Base-by-base conservation (phyloP, 768 basidiomycete genomes). In the Boletales sp. region DNA sequence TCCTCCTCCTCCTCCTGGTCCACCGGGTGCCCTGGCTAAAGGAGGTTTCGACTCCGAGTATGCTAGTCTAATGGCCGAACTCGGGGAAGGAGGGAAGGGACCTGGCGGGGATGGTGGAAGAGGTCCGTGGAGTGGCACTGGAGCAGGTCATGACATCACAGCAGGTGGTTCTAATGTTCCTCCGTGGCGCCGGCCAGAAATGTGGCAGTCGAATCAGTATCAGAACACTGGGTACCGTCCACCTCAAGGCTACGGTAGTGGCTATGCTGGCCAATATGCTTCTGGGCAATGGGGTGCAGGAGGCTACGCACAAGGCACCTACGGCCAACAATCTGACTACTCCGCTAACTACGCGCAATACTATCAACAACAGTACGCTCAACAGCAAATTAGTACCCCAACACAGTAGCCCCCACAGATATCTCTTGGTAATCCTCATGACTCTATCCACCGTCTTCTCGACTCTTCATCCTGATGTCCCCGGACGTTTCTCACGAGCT, bases 21-120 rank as follows among this genome's bases (percentile, higher is more conserved):
- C 63, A 14, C 64, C 63, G 0, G 64, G 63, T 32, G 64, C 63
- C 40, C 69, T 80, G 60, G 74, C 74, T 60, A 83, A 84, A 57
- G 82, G 84, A 60, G 87, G 87, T 21, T 98, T 98, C 72, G 97
- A 99, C 69, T 95, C 94, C 12, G 97, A 99, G 74, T 98, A 97
- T 62, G 93, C 93, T 36, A 93, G 82, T 60, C 73, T 99, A 56
- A 95, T 99, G 95, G 94, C 91, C 43, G 97, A 99, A 74, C 81
- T 99, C 34, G 97, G 97, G 46, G 97, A 99, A 73, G 80, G 80
- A 31, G 80, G 74, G 42, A 77, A 74, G 52, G 79, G 82, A 42
- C 72, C 74, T 44, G 73, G 74, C 34, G 76, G 73, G 45, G 87
- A 84, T 62, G 68, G 74, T 38, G 71, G 69, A 53, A 81, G 78